A percentile compares a stretch with the other conserved stretches of the same genome.
phyloP scores from a whole-genome alignment of 2,329 filamentous ascomycete species.

The Pestalotiopsis sp. region DNA sequence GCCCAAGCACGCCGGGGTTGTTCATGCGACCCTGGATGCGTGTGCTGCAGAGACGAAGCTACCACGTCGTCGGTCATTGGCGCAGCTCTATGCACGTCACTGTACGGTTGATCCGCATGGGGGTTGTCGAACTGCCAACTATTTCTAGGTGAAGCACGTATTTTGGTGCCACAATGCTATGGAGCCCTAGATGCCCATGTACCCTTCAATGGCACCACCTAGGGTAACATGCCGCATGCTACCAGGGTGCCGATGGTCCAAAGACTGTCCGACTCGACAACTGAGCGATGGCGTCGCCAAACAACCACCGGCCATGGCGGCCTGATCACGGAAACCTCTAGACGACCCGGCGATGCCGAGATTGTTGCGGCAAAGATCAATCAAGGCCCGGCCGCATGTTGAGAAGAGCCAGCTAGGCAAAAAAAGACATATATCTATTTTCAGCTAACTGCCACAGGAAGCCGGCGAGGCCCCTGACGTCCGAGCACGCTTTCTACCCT shows the following conservation, averaged over 20 bases:
- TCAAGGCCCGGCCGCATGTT: neutral
- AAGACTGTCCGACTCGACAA: neutral
- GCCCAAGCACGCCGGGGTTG: neutral
- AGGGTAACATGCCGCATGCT: neutral
- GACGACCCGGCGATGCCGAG: neutral
- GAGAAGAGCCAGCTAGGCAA: neutral
- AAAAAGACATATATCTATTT: neutral
- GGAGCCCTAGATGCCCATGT: neutral
- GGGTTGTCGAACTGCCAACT: neutral
- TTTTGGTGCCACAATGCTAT: neutral
- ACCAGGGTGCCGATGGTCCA: neutral
- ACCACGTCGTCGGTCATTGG: neutral
- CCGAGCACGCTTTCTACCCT: neutral
- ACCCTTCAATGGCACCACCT: neutral
- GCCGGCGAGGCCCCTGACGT: neutral
- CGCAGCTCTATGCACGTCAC: neutral
- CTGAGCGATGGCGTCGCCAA: neutral
- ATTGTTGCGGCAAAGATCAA: neutral
- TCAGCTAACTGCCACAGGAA: neutral
- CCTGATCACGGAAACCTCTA: neutral
- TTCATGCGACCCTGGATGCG: neutral
- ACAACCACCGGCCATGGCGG: neutral
- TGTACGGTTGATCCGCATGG: neutral
- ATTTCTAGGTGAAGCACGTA: neutral
- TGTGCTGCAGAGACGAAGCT: neutral